phyloP scores from a whole-genome alignment of 2,329 filamentous ascomycete species.

The Paracamarosporium sp. region DNA sequence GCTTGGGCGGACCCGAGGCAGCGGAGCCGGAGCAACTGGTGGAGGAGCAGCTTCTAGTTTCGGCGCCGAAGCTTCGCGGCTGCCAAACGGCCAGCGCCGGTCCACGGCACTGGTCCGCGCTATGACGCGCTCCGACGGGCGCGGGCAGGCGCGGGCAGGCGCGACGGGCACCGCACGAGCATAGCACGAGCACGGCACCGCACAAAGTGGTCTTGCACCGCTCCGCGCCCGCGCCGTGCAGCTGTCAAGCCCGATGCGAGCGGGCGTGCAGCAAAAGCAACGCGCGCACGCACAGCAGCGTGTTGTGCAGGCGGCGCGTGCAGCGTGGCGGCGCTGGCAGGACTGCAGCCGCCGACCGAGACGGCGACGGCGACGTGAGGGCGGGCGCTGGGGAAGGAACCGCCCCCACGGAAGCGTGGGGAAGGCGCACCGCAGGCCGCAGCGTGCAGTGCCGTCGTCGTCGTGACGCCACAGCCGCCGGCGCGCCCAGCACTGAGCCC shows the following conservation, averaged over 20 bases:
- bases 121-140: conserved; percentile 5
- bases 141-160: too few species aligned
- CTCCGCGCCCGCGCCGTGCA: conserved; percentile 2
- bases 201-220: too few species aligned
- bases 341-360: too few species aligned
- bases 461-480: background rate
- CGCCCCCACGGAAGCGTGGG: conserved; percentile 1
- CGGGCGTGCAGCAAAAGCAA: conserved; percentile 6
- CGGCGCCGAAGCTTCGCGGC: conserved; percentile 19
- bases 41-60: conserved; percentile 20
- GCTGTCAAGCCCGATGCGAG: conserved; percentile 3
- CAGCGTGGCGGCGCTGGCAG: too few species aligned
- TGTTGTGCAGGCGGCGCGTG: conserved; percentile 20
- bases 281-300: conserved; percentile 9
- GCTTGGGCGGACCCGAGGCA: conserved; percentile 32
- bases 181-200: too few species aligned
- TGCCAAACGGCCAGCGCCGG: conserved; percentile 32
- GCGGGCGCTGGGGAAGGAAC: conserved; percentile 2
- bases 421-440: background rate
- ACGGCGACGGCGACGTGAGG: background rate
- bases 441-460: background rate
- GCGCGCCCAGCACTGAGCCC: too few species aligned
- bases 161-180: too few species aligned
- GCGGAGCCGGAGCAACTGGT: conserved; percentile 36
- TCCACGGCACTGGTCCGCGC: conserved; percentile 36